These are phyloP conservation scores for Pestalotiopsis sp. DNA, from an alignment of 2,329 filamentous ascomycete genomes.

Conservation along the genomic window DNA sequence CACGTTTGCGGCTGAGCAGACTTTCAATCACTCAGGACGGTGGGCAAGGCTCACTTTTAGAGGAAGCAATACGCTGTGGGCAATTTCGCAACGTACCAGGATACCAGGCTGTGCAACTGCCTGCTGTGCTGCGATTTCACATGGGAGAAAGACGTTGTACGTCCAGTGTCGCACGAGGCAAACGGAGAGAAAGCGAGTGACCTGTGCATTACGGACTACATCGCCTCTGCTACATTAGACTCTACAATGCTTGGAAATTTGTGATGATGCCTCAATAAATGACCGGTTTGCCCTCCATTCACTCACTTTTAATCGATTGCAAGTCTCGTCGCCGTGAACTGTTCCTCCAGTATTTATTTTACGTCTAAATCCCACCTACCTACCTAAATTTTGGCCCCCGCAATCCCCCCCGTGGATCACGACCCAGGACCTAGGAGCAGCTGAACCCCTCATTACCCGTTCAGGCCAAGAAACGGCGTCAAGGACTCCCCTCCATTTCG, in stretches of 20 bases:
- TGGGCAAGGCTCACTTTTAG: constrained; percentile 11
- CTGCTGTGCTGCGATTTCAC: not conserved
- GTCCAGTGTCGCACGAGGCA: not conserved
- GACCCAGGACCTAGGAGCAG: not conserved
- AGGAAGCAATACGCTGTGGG: not conserved
- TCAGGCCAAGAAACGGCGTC: constrained; percentile 12
- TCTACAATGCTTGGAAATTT: not conserved
- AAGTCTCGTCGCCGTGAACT: not conserved
- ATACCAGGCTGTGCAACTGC: constrained; percentile 7
- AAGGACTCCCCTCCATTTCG: constrained; percentile 2
- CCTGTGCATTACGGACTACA: not conserved
- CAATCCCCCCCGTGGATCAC: constrained; percentile 5
- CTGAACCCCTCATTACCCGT: constrained; percentile 13
- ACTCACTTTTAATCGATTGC: not conserved
- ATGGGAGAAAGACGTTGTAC: not conserved
- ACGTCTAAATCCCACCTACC: not conserved
- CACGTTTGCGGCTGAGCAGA: constrained; percentile 12
- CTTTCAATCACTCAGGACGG: not conserved
- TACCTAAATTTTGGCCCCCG: constrained; percentile 10
- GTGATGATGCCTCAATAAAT: no score
- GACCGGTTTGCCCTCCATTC: not conserved
- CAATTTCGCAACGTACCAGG: not conserved
- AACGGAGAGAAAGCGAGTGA: not conserved
- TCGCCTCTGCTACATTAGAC: not conserved
- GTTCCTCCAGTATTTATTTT: not conserved